Percentiles rank a stretch among this genome's conserved stretches.
These are phyloP conservation scores for Thinopyrum elongatum DNA, from an alignment of 176 grass and related monocot genomes.

Conservation along the genomic window DNA sequence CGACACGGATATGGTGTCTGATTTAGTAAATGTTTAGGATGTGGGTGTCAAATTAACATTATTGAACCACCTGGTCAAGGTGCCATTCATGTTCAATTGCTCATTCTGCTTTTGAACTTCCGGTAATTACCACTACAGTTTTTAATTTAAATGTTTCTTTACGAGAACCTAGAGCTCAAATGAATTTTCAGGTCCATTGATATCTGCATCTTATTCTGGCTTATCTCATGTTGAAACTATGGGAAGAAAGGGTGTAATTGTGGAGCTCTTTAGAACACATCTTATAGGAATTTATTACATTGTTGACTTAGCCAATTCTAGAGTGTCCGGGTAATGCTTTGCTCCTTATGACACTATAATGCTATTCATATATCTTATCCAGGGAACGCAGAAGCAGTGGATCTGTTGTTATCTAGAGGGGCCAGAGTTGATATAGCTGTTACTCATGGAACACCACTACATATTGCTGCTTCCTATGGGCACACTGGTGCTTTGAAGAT, in stretches of 20 bases:
- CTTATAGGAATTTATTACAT: background rate
- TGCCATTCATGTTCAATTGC: background rate
- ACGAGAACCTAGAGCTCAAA: background rate
- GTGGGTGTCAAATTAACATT: background rate
- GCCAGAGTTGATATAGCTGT: constrained; percentile 31
- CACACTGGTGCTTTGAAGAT: constrained; percentile 17
- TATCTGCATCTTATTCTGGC: background rate
- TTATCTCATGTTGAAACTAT: background rate
- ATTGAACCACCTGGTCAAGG: background rate
- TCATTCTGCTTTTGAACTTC: background rate
- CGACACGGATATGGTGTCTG: background rate
- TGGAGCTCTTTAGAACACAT: background rate
- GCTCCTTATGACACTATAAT: background rate
- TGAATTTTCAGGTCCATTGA: background rate
- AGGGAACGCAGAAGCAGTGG: constrained; percentile 18
- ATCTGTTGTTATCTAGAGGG: constrained; percentile 40
- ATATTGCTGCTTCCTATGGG: constrained; percentile 38
- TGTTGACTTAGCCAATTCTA: background rate
- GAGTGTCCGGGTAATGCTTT: background rate
- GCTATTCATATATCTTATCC: background rate
- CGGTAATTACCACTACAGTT: background rate
- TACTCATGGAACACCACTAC: constrained; percentile 34
- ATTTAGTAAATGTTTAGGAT: background rate
- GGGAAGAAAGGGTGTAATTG: background rate
- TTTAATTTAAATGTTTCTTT: background rate